Evolutionary conservation across 176 grass and related monocot genomes (phyloP).

Genomic region (Elymus sibiricus): DNA sequence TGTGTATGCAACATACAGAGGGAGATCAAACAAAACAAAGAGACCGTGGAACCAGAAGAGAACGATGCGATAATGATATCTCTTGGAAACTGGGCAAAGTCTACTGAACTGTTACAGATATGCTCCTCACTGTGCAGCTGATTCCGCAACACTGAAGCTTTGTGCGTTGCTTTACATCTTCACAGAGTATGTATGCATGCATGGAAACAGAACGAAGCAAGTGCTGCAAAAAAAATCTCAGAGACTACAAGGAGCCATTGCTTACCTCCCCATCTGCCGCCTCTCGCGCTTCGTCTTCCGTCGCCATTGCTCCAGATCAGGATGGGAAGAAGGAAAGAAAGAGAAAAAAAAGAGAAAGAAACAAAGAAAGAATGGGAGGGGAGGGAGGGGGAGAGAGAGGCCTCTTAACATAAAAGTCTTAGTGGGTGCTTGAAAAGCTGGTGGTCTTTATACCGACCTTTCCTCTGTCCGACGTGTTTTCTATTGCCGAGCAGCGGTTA

Average conservation of each 20-base stretch:
- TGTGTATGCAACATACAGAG: neutral
- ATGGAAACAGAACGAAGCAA: constrained; percentile 34
- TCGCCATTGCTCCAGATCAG: constrained; percentile 53
- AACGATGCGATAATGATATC: neutral
- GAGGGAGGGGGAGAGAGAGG: neutral
- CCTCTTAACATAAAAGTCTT: constrained; percentile 32
- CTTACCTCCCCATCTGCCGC: constrained; percentile 38
- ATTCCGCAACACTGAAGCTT: constrained; percentile 1
- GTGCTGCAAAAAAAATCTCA: neutral
- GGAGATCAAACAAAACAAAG: neutral
- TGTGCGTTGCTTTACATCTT: neutral
- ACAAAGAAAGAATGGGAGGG: constrained; percentile 6
- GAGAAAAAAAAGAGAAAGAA: neutral
- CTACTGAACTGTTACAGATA: neutral
- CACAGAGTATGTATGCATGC: constrained; percentile 25
- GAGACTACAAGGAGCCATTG: constrained; percentile 13
- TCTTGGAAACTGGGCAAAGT: neutral
- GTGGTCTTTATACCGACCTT: constrained; percentile 52
- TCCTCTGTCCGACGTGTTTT: constrained; percentile 39
- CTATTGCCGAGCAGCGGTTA: constrained; percentile 40
- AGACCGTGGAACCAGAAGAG: neutral
- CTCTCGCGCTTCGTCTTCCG: constrained; percentile 35
- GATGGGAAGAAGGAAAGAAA: constrained; percentile 26
- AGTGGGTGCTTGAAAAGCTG: constrained; percentile 41
- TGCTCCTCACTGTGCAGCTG: constrained; percentile 8